Evolutionary conservation across 108 stramenopile species (phyloP).

Genomic region (Cyclotella baltica): DNA sequence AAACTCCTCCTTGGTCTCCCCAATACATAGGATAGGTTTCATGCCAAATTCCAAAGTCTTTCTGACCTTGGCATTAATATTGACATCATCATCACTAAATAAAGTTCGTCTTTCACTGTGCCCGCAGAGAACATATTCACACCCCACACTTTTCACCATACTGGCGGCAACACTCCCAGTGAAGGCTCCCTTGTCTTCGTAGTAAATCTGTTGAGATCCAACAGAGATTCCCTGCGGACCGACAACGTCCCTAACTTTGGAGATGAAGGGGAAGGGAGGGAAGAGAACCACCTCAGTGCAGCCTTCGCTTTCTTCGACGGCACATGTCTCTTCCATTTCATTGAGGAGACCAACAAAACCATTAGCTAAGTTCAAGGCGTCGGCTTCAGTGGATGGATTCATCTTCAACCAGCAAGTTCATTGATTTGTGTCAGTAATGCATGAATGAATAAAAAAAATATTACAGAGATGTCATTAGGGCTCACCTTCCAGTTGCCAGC

Average conservation of each 20-base stretch:
- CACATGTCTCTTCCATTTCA: slow-evolving; percentile 50
- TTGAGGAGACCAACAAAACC: slow-evolving; percentile 52
- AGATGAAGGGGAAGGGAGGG: slow-evolving; percentile 82
- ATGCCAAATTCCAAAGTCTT: slow-evolving; percentile 55
- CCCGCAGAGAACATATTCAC: slow-evolving; percentile 71
- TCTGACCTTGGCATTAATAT: slow-evolving; percentile 64
- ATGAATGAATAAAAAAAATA: too few species aligned
- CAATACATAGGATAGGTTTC: slow-evolving; percentile 78
- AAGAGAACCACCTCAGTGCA: slow-evolving; percentile 78
- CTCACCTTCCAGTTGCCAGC: slow-evolving; percentile 84
- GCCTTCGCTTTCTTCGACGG: slow-evolving; percentile 41
- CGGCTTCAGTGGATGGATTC: slow-evolving; percentile 73
- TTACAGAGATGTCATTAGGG: too few species aligned
- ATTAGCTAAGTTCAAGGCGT: slow-evolving; percentile 66
- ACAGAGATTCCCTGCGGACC: slow-evolving; percentile 73
- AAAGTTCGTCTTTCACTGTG: slow-evolving; percentile 75
- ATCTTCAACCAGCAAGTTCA: slow-evolving; percentile 22
- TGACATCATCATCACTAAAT: slow-evolving; percentile 64
- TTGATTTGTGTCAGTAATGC: too few species aligned
- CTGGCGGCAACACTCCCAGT: slow-evolving; percentile 83
- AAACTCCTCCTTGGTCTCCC: slow-evolving; percentile 75
- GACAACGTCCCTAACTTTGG: slow-evolving; percentile 56
- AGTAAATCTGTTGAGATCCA: slow-evolving; percentile 82
- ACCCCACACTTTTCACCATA: slow-evolving; percentile 76
- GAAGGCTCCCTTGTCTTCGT: slow-evolving; percentile 74